Conservation (phyloP, 2,329 filamentous ascomycete genomes). For the Golovinomyces cichoracearum region DNA sequence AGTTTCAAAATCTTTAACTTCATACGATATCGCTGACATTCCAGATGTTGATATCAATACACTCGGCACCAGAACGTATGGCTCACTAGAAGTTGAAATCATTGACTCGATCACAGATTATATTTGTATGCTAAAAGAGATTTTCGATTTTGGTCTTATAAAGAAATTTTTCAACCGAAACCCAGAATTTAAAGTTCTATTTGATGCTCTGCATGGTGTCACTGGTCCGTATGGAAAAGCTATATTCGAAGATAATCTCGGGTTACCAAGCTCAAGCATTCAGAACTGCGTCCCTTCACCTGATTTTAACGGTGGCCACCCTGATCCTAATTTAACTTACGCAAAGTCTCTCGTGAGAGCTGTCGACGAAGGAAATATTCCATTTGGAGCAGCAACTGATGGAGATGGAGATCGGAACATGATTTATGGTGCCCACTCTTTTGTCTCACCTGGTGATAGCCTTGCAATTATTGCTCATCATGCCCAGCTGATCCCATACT, state of each 20-base stretch:
- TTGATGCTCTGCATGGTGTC: conserved; percentile 81
- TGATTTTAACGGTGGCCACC: conserved; percentile 92
- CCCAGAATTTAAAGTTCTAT: conserved; percentile 85
- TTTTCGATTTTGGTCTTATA: conserved; percentile 94
- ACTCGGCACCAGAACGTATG: conserved; percentile 65
- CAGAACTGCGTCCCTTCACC: conserved; percentile 84
- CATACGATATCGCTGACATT: conserved; percentile 77
- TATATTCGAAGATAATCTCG: conserved; percentile 86
- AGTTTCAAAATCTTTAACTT: conserved; percentile 63
- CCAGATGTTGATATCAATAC: conserved; percentile 62
- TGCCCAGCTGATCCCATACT: conserved; percentile 88
- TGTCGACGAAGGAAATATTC: conserved; percentile 73
- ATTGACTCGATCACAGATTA: conserved; percentile 87
- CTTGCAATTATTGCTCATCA: conserved; percentile 96
- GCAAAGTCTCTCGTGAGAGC: conserved; percentile 82
- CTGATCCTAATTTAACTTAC: conserved; percentile 92
- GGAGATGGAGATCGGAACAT: conserved; percentile 98
- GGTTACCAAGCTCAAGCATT: conserved; percentile 46
- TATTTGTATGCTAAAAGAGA: conserved; percentile 82
- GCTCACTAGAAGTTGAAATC: conserved; percentile 73
- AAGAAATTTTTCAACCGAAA: conserved; percentile 73
- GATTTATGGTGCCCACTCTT: conserved; percentile 94
- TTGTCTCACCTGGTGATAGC: conserved; percentile 91
- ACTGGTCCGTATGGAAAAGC: conserved; percentile 85
- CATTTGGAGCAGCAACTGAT: conserved; percentile 88